These are phyloP conservation scores for Plasmodium sp. DNA, from an alignment of 169 alveolate species.

Conservation along the genomic window DNA sequence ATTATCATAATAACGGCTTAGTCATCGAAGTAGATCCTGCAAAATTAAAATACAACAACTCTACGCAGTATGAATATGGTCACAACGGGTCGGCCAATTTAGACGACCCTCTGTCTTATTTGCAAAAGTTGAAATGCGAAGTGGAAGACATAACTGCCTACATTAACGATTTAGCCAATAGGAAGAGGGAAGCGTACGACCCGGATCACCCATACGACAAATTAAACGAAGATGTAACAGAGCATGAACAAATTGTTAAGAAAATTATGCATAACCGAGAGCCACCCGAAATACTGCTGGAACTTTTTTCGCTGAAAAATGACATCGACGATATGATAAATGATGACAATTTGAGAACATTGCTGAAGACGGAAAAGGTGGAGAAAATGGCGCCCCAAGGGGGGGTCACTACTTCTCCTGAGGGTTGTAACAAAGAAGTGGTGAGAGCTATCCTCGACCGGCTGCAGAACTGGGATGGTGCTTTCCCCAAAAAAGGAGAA, in stretches of 20 bases:
- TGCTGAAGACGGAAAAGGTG: slow-evolving; percentile 6
- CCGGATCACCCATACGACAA: background rate
- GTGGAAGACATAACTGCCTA: slow-evolving; percentile 49
- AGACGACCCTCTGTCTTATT: slow-evolving; percentile 53
- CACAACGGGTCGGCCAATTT: slow-evolving; percentile 5
- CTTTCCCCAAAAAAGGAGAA: background rate
- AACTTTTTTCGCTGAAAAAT: slow-evolving; percentile 51
- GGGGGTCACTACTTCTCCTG: background rate
- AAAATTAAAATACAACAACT: slow-evolving; percentile 42
- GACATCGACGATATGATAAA: slow-evolving; percentile 42
- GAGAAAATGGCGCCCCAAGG: background rate
- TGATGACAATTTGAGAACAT: slow-evolving; percentile 28
- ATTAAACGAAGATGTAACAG: slow-evolving; percentile 35
- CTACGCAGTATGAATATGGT: slow-evolving; percentile 46
- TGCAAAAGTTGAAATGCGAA: slow-evolving; percentile 71
- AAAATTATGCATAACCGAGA: slow-evolving; percentile 68
- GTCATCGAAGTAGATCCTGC: slow-evolving; percentile 42
- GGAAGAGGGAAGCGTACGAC: background rate
- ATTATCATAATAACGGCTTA: slow-evolving; percentile 35
- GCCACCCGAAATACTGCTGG: slow-evolving; percentile 51
- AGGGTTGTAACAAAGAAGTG: background rate
- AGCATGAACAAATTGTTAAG: slow-evolving; percentile 53
- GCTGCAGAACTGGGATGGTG: background rate
- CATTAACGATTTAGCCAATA: slow-evolving; percentile 39
- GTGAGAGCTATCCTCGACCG: background rate